Percentiles rank a stretch among this genome's conserved stretches.
phyloP scores from a whole-genome alignment of 2,329 filamentous ascomycete genomes.

The Delphinella strobiligena region DNA sequence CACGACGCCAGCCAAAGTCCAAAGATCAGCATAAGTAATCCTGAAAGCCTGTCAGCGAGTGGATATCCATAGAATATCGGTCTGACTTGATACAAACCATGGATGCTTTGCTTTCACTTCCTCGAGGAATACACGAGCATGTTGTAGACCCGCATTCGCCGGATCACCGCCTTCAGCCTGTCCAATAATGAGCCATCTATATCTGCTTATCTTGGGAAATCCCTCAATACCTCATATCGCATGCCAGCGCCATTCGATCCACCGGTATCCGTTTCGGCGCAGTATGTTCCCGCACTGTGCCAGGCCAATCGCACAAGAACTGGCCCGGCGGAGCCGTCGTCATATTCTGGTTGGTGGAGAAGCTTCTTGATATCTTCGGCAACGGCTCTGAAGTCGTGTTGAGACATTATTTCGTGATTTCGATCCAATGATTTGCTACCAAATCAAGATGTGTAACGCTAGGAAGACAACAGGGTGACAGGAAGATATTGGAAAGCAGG shows the following conservation, averaged over 20 bases:
- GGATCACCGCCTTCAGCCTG: slow-evolving; percentile 48
- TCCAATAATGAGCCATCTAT: too few relatives aligned
- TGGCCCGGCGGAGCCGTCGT: slow-evolving; percentile 52
- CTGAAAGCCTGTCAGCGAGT: neutral
- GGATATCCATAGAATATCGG: too few relatives aligned
- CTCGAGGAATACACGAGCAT: slow-evolving; percentile 52
- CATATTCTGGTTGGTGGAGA: slow-evolving; percentile 44
- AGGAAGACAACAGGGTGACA: too few relatives aligned
- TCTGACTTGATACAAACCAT: slow-evolving; percentile 28
- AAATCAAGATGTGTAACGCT: too few relatives aligned
- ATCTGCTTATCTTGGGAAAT: too few relatives aligned
- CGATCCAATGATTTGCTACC: neutral
- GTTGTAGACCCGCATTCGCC: slow-evolving; percentile 52
- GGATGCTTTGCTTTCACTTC: slow-evolving; percentile 46
- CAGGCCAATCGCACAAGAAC: slow-evolving; percentile 53
- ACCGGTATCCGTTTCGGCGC: slow-evolving; percentile 46
- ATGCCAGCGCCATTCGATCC: slow-evolving; percentile 55
- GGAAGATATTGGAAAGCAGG: too few relatives aligned
- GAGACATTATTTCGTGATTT: slow-evolving; percentile 5
- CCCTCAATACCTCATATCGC: slow-evolving; percentile 43
- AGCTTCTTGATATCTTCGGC: slow-evolving; percentile 14
- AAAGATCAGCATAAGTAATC: slow-evolving; percentile 54
- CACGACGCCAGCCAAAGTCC: slow-evolving; percentile 49
- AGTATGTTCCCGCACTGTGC: slow-evolving; percentile 55
- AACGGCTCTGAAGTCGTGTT: slow-evolving; percentile 14